Conservation (phyloP, 2,329 filamentous ascomycete genomes). For the Cryphonectria naterciae region DNA sequence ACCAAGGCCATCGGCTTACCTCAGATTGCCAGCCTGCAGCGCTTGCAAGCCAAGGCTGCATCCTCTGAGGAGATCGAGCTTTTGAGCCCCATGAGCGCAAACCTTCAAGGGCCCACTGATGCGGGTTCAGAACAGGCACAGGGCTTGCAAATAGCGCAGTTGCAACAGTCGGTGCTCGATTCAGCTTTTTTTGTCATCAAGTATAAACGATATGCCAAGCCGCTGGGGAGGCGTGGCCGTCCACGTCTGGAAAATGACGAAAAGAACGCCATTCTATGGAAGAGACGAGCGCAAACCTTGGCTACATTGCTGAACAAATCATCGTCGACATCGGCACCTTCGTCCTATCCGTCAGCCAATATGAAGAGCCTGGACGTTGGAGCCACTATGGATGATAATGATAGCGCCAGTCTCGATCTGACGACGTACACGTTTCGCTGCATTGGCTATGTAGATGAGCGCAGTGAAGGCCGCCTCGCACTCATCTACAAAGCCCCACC, state of each 20-base stretch:
- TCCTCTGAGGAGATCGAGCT: background rate
- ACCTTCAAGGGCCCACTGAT: background rate
- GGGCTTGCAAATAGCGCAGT: background rate
- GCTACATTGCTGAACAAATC: background rate
- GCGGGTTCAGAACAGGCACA: background rate
- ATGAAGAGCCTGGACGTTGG: background rate
- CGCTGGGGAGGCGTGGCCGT: background rate
- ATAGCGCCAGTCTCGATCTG: background rate
- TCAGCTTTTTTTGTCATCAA: background rate
- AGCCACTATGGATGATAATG: background rate
- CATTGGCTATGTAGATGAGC: background rate
- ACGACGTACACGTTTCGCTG: background rate
- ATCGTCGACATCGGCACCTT: background rate
- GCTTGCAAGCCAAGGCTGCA: background rate
- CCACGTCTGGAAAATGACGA: background rate
- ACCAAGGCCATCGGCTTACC: background rate
- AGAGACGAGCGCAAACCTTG: background rate
- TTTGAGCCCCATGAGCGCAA: background rate
- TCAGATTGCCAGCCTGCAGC: background rate
- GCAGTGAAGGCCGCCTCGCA: background rate
- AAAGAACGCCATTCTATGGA: background rate
- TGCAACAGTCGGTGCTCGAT: background rate
- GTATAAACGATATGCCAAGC: background rate
- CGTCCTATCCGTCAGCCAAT: background rate
- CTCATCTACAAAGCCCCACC: background rate